Evolutionary conservation across 306 rosid genomes (phyloP), one percentile per base, ranked within the genome.

Genomic region (Betula pendula): DNA sequence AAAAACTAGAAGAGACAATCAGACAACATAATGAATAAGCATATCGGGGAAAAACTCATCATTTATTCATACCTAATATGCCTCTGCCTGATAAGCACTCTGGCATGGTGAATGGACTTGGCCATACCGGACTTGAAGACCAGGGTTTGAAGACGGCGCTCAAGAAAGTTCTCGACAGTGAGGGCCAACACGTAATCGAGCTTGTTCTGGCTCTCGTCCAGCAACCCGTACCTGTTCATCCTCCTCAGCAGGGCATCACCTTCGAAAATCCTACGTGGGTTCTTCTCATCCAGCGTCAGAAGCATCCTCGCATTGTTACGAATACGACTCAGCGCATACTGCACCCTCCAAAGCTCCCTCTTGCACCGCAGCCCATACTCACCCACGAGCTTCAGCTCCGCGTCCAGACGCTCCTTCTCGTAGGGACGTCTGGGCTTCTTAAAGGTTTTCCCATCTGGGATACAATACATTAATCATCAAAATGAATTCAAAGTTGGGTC

Each of bases 341-440:
- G 83, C 68, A 82, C 89, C 75, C 89, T 78, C 89, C 85, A 85
- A 2, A 85, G 73, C 80, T 85, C 89, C 45, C 89, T 82, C 81
- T 85, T 85, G 81, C 86, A 82, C 45, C 82, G 77, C 68, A 85
- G 86, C 0, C 84, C 86, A 44, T 85, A 79, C 59, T 82, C 89
- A 27, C 89, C 86, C 6, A 85, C 81, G 12, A 85, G 86, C 77
- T 63, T 85, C 73, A 85, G 79, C 67, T 85, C 89, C 9, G 83
- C 84, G 70, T 82, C 89, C 55, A 85, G 44, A 68, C 89, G 86
- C 80, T 85, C 84, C 81, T 85, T 85, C 84, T 85, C 89, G 3
- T 85, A 85, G 8, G 87, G 89, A 40, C 87, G 84, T 17, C 85
- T 78, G 15, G 87, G 89, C 78, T 85, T 85, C 86, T 85, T 85